Evolutionary conservation across 345 rosid species (phyloP), one percentile per base, ranked within the genome.

Genomic region (Eucalyptus shirleyi): DNA sequence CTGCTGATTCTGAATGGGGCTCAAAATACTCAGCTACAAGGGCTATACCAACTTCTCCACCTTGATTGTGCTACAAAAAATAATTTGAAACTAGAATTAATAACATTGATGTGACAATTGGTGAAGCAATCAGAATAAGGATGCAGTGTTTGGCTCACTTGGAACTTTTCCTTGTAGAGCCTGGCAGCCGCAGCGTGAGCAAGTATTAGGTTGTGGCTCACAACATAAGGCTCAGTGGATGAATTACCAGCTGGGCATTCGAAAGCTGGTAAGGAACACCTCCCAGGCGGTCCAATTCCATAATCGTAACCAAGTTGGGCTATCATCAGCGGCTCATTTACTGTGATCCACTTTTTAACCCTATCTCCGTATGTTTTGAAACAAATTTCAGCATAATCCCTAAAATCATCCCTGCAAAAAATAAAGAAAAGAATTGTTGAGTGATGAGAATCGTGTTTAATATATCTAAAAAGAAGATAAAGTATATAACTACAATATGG

Each of bases 361-460:
- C 92, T 32, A 40, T 93, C 93, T 13, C 94, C 94, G 12, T 95
- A 95, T 45, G 86, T 87, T 87, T 91, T 87, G 65, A 94, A 95
- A 86, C 95, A 93, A 88, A 95, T 86, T 19, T 94, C 94, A 12
- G 92, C 94, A 55, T 91, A 94, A n/a, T 91, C 92, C 18, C 5
- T 87, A 87, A 18, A 93, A 51, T 94, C 96, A 50, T 91, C 88
- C 87, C 96, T 95, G 89, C 45, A 34, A 47, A 65, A 86, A 50
- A 72, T 34, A 53, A 53, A 34, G 45, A 37, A 23, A 21, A 11
- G 26, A 69, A 37, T 72, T 37, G 82, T 72, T 18, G 82, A 34
- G 24, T 72, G 37, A 14, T 21, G 34, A 50, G 16, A 34, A 49
- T 51, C 10, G 44, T 34, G n/a, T 50, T 32, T 49, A 11, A 32